Evolutionary conservation across 2,329 filamentous ascomycete species (phyloP), one percentile per base, ranked within the genome.

Genomic region (Colletotrichum echinochloae): DNA sequence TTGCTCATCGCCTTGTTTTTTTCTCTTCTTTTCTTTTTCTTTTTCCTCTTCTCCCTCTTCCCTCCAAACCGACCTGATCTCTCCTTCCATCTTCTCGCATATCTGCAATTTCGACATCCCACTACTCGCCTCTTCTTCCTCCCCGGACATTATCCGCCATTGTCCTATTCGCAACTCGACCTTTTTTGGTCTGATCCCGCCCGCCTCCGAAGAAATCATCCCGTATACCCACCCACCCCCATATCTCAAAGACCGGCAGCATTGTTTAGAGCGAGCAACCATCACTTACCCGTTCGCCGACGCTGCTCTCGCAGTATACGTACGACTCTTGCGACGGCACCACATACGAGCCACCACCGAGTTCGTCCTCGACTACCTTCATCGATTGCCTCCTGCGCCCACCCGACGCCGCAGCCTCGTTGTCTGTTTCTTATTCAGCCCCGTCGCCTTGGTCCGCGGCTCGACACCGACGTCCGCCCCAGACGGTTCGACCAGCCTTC

Each of bases 291-390:
- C 55, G 30, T 37, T 55, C 55, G n/a, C 23, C 57, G 51, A 51
- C 49, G 57, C 57, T 44, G 37, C 67, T 57, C 51, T 51, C 57
- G 63, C 44, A 41, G 51, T 30, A n/a, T 0, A 1, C 48, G 60
- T 64, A 65, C 69, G 59, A 68, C 54, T 64, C 60, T 46, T 46
- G 20, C 60, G n/a, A 48, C 65, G 9, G 49, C 23, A 61, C 56
- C 56, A 44, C 51, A 57, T 61, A 70, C 63, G 67, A 70, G 49
- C 63, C n/a, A n/a, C 49, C 56, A 62, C 56, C 67, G 51, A 70
- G 46, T 20, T 39, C 46, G 56, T 28, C 28, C 35, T 60, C 35
- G 37, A 61, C 65, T 16, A 52, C 63, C 4, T 23, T 54, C 23
- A 18, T 46, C 18, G 18, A 60, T 49, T 44, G 52, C 39, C 48